Conservation (phyloP, 495 filamentous ascomycete genomes). For the Neurospora pannonica region DNA sequence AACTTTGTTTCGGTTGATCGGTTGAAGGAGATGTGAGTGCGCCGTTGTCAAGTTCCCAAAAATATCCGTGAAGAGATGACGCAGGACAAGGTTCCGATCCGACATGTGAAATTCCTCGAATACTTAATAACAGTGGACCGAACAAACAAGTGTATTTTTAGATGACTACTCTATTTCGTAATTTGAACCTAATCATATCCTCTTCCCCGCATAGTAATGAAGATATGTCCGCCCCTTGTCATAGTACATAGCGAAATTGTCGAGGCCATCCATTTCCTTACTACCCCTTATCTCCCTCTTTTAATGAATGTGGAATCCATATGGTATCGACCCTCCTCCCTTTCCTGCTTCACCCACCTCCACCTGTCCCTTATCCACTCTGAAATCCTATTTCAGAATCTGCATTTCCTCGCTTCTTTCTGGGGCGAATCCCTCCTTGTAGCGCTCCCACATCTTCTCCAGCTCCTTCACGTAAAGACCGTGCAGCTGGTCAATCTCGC, state of each 20-base stretch:
- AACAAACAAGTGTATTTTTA: not conserved
- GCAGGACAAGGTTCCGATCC: not conserved
- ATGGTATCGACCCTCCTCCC: not conserved
- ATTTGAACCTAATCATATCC: not conserved
- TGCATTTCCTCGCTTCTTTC: constrained; percentile 64
- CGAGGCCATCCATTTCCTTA: not conserved
- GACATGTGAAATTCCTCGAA: not conserved
- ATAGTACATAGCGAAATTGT: not conserved
- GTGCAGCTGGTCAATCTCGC: constrained; percentile 75
- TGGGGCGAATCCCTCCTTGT: constrained; percentile 76
- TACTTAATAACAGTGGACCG: not conserved
- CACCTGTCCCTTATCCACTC: not conserved
- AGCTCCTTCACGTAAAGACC: constrained; percentile 68
- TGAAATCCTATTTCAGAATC: constrained; percentile 52
- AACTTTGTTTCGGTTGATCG: not conserved
- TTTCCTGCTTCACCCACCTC: not conserved
- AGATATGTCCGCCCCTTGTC: not conserved
- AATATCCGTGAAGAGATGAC: not conserved
- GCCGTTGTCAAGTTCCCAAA: not conserved
- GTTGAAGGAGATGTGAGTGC: not conserved
- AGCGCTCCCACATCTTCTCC: constrained; percentile 72
- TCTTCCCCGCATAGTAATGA: not conserved
- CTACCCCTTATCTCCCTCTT: not conserved
- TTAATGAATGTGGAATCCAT: not conserved
- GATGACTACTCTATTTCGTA: not conserved